Evolutionary conservation across 176 grass and related monocot species (phyloP).

Genomic region (Phyllostachys edulis): DNA sequence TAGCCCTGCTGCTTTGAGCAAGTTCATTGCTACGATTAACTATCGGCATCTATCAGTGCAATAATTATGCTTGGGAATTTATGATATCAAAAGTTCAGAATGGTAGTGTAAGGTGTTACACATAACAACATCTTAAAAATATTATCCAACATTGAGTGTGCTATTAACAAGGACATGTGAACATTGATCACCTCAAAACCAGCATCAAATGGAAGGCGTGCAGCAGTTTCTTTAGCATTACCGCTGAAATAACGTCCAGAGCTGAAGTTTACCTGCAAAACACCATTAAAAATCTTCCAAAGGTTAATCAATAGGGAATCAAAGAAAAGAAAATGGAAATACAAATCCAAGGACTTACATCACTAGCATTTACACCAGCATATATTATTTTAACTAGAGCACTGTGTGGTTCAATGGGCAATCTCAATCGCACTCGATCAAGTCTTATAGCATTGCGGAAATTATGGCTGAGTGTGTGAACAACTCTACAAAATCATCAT

Average conservation of each 20-base stretch:
- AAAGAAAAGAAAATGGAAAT: conserved; percentile 10
- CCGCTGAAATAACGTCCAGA: conserved; percentile 87
- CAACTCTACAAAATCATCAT: conserved; percentile 70
- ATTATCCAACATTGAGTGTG: neutral
- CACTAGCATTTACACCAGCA: conserved; percentile 98
- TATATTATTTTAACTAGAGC: conserved; percentile 94
- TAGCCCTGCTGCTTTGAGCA: neutral
- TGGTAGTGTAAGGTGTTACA: neutral
- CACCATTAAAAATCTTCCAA: conserved; percentile 1
- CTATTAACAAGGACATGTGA: neutral
- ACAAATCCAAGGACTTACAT: conserved; percentile 58
- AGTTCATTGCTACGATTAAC: neutral
- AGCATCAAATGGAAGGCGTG: conserved; percentile 93
- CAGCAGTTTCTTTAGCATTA: conserved; percentile 57
- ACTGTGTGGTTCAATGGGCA: conserved; percentile 71
- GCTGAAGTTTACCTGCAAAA: conserved; percentile 89
- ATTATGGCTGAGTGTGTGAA: conserved; percentile 88
- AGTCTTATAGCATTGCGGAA: conserved; percentile 85
- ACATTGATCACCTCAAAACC: conserved; percentile 77
- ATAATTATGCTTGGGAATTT: neutral
- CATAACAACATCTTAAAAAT: conserved; percentile 18
- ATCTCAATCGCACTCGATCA: conserved; percentile 58
- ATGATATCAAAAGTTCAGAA: neutral
- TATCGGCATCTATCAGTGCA: neutral
- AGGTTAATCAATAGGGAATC: conserved; percentile 24